Evolutionary conservation across 2,329 filamentous ascomycete species (phyloP), one percentile per base, ranked within the genome.

Genomic region (Taxawa tesnikishii): DNA sequence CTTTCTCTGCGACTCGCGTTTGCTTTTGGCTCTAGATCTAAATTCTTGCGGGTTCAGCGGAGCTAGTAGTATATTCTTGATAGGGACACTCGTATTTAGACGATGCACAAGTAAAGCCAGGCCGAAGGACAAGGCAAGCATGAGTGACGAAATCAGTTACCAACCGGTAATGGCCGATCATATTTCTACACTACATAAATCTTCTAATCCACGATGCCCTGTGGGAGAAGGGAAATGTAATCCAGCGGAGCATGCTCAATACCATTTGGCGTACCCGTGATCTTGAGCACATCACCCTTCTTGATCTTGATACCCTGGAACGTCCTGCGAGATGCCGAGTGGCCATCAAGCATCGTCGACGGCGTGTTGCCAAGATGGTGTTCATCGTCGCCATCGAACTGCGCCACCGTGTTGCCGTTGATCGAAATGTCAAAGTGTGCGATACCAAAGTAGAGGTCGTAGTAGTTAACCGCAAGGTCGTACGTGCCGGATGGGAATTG

Each of bases 401-500:
- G 42, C 0, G 73, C 75, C 1, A 82, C 42, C 5, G 60, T 46
- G 9, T 51, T 44, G 17, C 68, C 61, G 38, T 71, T 70, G 4
- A 81, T 43, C 30, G 56, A 69, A 2, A 78, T 40, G 37, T 67
- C 55, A 49, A 67, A 82, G 2, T 58, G 55, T 3, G 76, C 62
- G 34, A 59, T 62, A 0, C 77, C 76, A n/a, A 63, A 64, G 16
- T 63, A 62, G 6, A 76, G 37, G 44, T 83, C 75, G 41, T 67
- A 81, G 46, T 81, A 82, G 38, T 77, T 78, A 6, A 82, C 63
- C 0, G 69, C 74, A 3, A 83, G 38, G 41, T 78, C 66, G 40
- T 81, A 83, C 4, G 44, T 64, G 0, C 74, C 75, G 0, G 59
- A 56, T 2, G 60, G 50, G 31, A 68, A 68, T 0, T 55, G 43